Evolutionary conservation across 2,329 filamentous ascomycete species (phyloP).

Genomic region (Aspergillus sp.): DNA sequence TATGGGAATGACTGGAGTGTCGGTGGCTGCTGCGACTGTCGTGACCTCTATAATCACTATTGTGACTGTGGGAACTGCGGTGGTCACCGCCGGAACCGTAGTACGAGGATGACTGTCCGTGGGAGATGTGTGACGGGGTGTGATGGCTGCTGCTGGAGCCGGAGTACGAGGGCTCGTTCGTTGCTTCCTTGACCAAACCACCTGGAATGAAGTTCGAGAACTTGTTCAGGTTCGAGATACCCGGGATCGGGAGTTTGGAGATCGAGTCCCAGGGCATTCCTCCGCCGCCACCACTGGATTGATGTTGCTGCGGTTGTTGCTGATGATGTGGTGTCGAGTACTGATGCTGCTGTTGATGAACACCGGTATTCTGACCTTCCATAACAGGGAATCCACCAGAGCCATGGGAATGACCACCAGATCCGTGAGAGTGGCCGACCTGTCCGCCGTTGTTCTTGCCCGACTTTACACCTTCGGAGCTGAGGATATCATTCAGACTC

Average conservation of each 20-base stretch:
- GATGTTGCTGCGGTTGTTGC: constrained; percentile 15
- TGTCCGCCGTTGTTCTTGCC: constrained; percentile 59
- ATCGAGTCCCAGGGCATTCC: constrained; percentile 25
- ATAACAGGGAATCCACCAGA: constrained; percentile 19
- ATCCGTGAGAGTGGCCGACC: constrained; percentile 27
- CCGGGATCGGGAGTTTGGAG: constrained; percentile 30
- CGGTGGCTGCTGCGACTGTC: constrained; percentile 1
- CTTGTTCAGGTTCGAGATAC: constrained; percentile 33
- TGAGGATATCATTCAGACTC: constrained; percentile 67
- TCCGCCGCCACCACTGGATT: constrained; percentile 12
- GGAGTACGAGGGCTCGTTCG: background rate
- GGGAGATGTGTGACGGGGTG: background rate
- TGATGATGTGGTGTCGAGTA: constrained; percentile 9
- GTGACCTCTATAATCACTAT: background rate
- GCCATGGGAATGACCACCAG: constrained; percentile 28
- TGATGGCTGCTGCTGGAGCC: background rate
- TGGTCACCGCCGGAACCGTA: background rate
- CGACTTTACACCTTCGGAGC: constrained; percentile 71
- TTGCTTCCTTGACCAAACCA: constrained; percentile 3
- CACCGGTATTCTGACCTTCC: constrained; percentile 15
- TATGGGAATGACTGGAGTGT: background rate
- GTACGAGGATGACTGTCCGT: background rate
- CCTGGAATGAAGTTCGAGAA: constrained; percentile 25
- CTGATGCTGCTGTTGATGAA: constrained; percentile 17
- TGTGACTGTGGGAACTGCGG: background rate